These are phyloP conservation scores for Cutaneotrichosporon spelunceum DNA, from an alignment of 1,284 basidiomycete genomes.

Conservation along the genomic window DNA sequence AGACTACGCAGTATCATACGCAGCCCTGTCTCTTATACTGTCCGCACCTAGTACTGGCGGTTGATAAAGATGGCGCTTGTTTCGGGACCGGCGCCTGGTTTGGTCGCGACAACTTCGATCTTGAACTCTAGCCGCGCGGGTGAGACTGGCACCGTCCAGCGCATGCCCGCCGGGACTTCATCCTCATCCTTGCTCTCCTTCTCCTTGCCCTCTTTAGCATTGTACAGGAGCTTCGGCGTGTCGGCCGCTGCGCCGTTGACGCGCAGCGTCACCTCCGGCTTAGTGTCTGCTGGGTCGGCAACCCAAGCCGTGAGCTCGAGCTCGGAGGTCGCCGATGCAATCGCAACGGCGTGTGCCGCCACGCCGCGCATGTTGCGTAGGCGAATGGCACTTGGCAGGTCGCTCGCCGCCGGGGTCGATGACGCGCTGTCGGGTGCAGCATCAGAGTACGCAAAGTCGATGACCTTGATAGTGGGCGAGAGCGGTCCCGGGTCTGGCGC, in stretches of 20 bases:
- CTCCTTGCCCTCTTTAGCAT: constrained; percentile 15
- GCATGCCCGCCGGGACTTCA: constrained; percentile 32
- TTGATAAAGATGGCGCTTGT: constrained; percentile 41
- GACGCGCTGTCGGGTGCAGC: not conserved
- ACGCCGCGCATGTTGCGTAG: constrained; percentile 45
- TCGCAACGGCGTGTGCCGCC: constrained; percentile 40
- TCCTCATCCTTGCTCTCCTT: constrained; percentile 21
- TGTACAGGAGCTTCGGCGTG: constrained; percentile 10
- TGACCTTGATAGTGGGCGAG: constrained; percentile 16
- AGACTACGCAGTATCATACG: not conserved
- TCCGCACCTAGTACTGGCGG: constrained; percentile 30
- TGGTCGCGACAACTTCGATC: constrained; percentile 42
- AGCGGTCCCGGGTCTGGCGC: constrained; percentile 4
- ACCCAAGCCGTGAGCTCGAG: constrained; percentile 45
- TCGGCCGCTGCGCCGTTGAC: constrained; percentile 33
- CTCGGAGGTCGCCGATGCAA: constrained; percentile 35
- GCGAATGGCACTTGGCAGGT: constrained; percentile 27
- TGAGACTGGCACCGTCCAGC: constrained; percentile 39
- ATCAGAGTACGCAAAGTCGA: constrained; percentile 20
- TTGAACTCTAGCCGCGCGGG: constrained; percentile 31
- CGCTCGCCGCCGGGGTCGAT: not conserved
- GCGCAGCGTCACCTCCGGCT: constrained; percentile 34
- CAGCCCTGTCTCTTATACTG: not conserved
- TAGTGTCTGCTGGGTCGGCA: constrained; percentile 1
- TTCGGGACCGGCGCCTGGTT: constrained; percentile 34